Percentiles rank a stretch among this genome's conserved stretches.
Conservation (phyloP, 2,329 filamentous ascomycete genomes). For the Talaromyces funiculosus region DNA sequence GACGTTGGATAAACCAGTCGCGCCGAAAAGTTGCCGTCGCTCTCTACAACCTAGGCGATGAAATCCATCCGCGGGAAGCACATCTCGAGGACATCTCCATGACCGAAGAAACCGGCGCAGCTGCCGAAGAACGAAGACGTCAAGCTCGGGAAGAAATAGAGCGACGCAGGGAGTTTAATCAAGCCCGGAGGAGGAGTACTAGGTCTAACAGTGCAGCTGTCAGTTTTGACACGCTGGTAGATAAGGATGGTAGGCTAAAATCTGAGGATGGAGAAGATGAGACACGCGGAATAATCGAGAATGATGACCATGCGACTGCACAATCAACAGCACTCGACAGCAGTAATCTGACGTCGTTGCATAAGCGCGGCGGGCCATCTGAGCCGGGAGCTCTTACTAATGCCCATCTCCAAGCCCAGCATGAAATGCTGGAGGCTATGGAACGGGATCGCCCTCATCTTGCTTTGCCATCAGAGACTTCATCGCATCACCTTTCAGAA, state of each 20-base stretch:
- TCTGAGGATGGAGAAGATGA: constrained; percentile 6
- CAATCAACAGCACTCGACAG: constrained; percentile 36
- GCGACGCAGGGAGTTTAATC: constrained; percentile 37
- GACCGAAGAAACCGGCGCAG: constrained; percentile 40
- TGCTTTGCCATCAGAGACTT: constrained; percentile 24
- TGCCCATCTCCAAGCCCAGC: constrained; percentile 15
- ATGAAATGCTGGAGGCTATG: constrained; percentile 17
- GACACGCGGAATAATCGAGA: background rate
- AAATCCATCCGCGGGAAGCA: constrained; percentile 47
- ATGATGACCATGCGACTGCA: constrained; percentile 18
- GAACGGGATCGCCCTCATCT: constrained; percentile 23
- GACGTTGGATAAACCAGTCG: constrained; percentile 57
- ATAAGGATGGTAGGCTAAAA: constrained; percentile 34
- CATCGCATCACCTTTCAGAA: constrained; percentile 38
- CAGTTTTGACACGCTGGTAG: constrained; percentile 43
- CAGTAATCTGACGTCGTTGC: constrained; percentile 22
- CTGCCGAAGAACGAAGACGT: constrained; percentile 41
- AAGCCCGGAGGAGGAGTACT: constrained; percentile 27
- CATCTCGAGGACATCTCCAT: constrained; percentile 42
- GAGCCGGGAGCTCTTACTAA: constrained; percentile 10
- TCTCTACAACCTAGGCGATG: constrained; percentile 55
- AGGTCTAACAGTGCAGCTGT: constrained; percentile 18
- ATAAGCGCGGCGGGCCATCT: constrained; percentile 17
- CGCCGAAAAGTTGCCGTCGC: constrained; percentile 57
- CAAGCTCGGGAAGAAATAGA: constrained; percentile 42